Evolutionary conservation across 2,329 filamentous ascomycete genomes (phyloP), one percentile per base, ranked within the genome.

Genomic region (Thielaviopsis ethacetica): DNA sequence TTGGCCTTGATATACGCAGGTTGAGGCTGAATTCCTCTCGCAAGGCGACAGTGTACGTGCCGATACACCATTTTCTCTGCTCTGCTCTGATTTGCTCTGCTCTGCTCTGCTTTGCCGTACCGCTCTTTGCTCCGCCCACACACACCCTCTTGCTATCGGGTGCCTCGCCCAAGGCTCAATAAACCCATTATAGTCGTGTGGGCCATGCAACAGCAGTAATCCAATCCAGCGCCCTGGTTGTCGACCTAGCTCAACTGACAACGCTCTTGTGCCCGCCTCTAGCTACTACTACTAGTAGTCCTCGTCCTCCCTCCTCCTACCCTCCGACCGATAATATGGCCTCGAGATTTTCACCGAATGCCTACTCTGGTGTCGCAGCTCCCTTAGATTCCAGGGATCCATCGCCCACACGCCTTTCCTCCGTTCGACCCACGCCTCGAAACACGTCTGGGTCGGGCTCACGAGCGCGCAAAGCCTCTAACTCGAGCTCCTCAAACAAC

Each of bases 401-500:
- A 19, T 80, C 77, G 13, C 76, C 76, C 17, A 70, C 69, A 54
- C 70, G 75, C 56, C 71, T 72, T 30, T 64, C 65, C 44, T 64
- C 65, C 44, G 68, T 65, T 64, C 71, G 67, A 65, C 67, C 69
- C 44, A 65, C 70, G 19, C 71, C 70, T 5, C 66, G 66, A 56
- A 54, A 67, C 65, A 65, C 62, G 68, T 68, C 62, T 71, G 63
- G 59, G 67, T 65, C 53, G 62, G 69, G 69, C 57, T 74, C 74
- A 56, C 75, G 79, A 65, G 82, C 84, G 61, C 81, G 83, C 65
- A 85, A 83, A 68, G 82, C 80, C 68, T 87, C 82, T 56, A 44
- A 54, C 44, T 19, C 56, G 47, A 12, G 12, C 38, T 10, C 41
- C 56, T 17, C 52, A 51, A 17, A 55, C 56, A 22, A 44, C 44